These are phyloP conservation scores for Senecio squalidus DNA, from an alignment of 140 eudicot genomes.

Conservation along the genomic window DNA sequence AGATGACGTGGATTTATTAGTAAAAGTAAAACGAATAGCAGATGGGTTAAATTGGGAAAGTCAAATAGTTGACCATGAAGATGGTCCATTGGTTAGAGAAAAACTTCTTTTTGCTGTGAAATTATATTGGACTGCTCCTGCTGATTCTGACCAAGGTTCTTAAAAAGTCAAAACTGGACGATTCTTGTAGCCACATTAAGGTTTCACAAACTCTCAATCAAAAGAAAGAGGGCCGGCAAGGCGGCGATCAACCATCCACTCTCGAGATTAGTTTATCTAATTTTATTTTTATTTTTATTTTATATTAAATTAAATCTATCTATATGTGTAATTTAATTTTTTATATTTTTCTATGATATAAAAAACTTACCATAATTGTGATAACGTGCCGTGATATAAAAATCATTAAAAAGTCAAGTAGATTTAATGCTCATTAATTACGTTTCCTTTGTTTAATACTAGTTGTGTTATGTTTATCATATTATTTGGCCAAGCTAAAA, in stretches of 20 bases:
- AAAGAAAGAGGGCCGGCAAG: too few species aligned
- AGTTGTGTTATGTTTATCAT: too few species aligned
- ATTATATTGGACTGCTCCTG: conserved; percentile 88
- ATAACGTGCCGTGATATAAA: conserved; percentile 35
- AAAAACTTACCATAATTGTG: background rate
- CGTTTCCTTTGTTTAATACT: too few species aligned
- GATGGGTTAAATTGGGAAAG: conserved; percentile 85
- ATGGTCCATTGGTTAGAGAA: conserved; percentile 85
- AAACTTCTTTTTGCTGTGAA: conserved; percentile 91
- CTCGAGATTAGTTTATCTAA: conserved; percentile 7
- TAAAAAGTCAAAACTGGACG: conserved; percentile 5
- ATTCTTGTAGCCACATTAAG: too few species aligned
- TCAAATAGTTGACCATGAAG: conserved; percentile 93
- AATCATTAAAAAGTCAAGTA: too few species aligned
- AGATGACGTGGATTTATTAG: conserved; percentile 80
- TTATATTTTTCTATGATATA: background rate
- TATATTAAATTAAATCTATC: conserved; percentile 1
- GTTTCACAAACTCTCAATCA: too few species aligned
- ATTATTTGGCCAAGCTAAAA: too few species aligned
- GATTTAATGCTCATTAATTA: too few species aligned
- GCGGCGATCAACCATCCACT: too few species aligned
- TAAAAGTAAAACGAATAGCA: conserved; percentile 66
- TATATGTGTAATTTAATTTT: conserved; percentile 14
- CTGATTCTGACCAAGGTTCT: conserved; percentile 26
- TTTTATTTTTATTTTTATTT: background rate